Conservation (phyloP, 495 filamentous ascomycete species). For the Haplographium delicatum region DNA sequence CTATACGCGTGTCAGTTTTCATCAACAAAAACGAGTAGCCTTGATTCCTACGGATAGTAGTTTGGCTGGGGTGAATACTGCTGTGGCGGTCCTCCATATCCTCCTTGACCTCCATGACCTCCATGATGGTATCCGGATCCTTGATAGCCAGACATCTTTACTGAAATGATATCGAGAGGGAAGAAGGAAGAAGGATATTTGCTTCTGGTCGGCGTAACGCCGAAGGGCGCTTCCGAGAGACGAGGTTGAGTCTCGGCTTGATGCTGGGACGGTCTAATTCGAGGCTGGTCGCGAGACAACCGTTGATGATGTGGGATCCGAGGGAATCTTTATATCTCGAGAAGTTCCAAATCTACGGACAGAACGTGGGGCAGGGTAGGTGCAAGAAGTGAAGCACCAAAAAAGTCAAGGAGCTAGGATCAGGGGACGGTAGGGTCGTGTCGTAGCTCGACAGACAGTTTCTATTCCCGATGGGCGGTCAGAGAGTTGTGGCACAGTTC, state of each 20-base stretch:
- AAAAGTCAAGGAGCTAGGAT: background rate
- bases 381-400: constrained; percentile 6
- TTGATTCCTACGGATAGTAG: constrained; percentile 28
- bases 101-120: too few species aligned
- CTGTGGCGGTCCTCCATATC: constrained; percentile 26
- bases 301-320: constrained; percentile 8
- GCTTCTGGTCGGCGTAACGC: constrained; percentile 15
- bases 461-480: constrained; percentile 5
- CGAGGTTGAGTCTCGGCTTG: constrained; percentile 3
- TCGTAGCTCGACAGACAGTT: background rate
- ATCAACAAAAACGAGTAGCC: constrained; percentile 13
- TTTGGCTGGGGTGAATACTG: constrained; percentile 29
- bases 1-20: constrained; percentile 19
- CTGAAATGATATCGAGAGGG: background rate
- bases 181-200: constrained; percentile 4
- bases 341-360: constrained; percentile 3
- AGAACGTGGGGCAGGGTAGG: constrained; percentile 16
- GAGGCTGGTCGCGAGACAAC: constrained; percentile 9
- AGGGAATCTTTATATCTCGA: constrained; percentile 15
- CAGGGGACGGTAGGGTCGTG: constrained; percentile 2
- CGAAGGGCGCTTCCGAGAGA: constrained; percentile 10
- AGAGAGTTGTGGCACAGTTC: background rate
- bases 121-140: constrained; percentile 32
- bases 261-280: constrained; percentile 10
- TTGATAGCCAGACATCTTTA: constrained; percentile 32